Evolutionary conservation across 1,284 basidiomycete species (phyloP), one percentile per base, ranked within the genome.

Genomic region (Puccinia coronata): DNA sequence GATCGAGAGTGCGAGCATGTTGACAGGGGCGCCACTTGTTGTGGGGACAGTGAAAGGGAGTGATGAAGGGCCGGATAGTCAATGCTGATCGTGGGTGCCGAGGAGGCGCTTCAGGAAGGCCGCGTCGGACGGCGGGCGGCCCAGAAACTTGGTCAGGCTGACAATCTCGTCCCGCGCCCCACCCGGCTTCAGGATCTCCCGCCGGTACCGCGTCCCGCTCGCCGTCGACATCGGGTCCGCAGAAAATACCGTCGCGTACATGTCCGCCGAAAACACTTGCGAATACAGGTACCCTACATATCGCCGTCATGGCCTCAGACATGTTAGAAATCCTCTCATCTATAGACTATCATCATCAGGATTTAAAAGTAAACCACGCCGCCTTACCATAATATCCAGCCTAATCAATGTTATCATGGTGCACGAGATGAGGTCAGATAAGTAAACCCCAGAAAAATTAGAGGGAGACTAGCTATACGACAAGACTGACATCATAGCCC

Each of bases 181-280:
- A 23, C 91, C 91, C 1, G 89, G 88, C 41, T 86, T 83, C 20
- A 91, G 86, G 80, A 91, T 91, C 83, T 88, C 88, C 63, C 89
- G 86, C 0, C 90, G 87, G 84, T 91, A 91, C 53, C 31, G 71
- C 20, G 25, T 51, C 55, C 90, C 90, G 20, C 90, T 89, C 31
- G 86, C 87, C 1, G 91, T 90, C 84, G 91, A 90, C 82, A 94
- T 88, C 34, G 92, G 92, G 83, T 92, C 91, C 61, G 88, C 87
- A 85, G 92, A 91, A 88, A 94, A 94, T n/a, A 93, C 89, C 6
- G 91, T 91, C 63, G 89, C 87, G 86, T 92, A 93, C 92, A 93
- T 93, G 86, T 93, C 92, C 61, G 91, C 89, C 0, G 92, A 91
- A 85, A 92, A 92, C 43, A 92, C 92, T 28, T 92, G 88, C 9